Evolutionary conservation across 2,329 filamentous ascomycete species (phyloP).

Genomic region (Sporothrix brunneoviolacea): DNA sequence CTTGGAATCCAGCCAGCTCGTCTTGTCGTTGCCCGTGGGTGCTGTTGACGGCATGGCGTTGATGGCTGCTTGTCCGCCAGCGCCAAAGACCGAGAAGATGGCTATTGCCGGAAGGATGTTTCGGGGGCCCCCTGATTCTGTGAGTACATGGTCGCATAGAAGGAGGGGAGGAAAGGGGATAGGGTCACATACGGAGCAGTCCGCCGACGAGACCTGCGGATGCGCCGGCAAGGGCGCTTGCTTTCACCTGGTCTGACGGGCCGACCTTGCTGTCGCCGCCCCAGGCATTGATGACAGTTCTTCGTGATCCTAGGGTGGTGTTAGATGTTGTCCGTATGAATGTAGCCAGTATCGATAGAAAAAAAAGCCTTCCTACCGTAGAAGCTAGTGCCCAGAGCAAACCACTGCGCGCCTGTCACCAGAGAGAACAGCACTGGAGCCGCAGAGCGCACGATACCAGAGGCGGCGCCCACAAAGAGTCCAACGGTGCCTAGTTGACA

Average conservation of each 20-base stretch:
- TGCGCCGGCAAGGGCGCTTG: conserved; percentile 64
- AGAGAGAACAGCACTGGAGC: conserved; percentile 65
- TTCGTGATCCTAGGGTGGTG: conserved; percentile 23
- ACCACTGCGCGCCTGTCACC: conserved; percentile 73
- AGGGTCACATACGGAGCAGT: conserved; percentile 40
- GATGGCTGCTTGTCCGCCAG: conserved; percentile 25
- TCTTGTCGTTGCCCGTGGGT: background rate
- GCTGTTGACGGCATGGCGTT: conserved; percentile 15
- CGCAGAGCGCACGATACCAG: conserved; percentile 63
- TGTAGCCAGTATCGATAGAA: background rate
- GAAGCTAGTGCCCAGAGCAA: conserved; percentile 67
- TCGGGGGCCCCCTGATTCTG: conserved; percentile 40
- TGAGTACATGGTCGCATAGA: background rate
- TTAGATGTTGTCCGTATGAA: background rate
- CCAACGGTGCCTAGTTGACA: conserved; percentile 48
- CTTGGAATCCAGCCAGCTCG: conserved; percentile 48
- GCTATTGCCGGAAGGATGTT: conserved; percentile 47
- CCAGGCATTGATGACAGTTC: conserved; percentile 37
- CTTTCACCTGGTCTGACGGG: conserved; percentile 53
- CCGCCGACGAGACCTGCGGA: conserved; percentile 58
- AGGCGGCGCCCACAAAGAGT: conserved; percentile 57
- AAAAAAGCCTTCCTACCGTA: conserved; percentile 50
- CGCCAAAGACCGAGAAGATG: conserved; percentile 37
- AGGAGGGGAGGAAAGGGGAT: background rate
- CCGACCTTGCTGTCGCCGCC: conserved; percentile 47